Conservation (phyloP, 1,284 basidiomycete species). For the Cerioporus squamosus region DNA sequence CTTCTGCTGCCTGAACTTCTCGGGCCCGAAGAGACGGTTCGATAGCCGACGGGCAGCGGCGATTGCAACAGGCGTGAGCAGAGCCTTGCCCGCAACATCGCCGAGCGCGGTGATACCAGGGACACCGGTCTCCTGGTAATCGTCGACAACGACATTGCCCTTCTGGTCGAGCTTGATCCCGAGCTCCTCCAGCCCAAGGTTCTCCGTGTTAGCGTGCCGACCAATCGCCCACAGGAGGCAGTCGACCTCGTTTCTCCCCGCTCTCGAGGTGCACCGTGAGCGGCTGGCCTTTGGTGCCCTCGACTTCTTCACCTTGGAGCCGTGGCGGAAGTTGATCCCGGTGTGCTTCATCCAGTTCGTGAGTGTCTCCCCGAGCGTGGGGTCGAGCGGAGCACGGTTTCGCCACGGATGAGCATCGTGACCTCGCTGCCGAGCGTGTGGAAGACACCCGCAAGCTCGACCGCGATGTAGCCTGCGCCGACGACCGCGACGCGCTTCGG, state of each 20-base stretch:
- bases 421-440: constrained; percentile 89
- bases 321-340: constrained; percentile 87
- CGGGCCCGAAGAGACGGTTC: constrained; percentile 90
- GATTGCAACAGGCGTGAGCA: constrained; percentile 98
- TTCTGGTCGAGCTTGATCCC: constrained; percentile 80
- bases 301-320: constrained; percentile 80
- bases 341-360: constrained; percentile 96
- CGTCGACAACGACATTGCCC: constrained; percentile 88
- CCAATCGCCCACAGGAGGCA: constrained; percentile 95
- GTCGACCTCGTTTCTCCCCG: constrained; percentile 85
- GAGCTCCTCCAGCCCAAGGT: constrained; percentile 78
- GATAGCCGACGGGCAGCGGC: constrained; percentile 90
- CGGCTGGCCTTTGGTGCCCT: constrained; percentile 69
- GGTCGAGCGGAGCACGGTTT: constrained; percentile 93
- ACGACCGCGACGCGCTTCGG: constrained; percentile 94
- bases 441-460: constrained; percentile 92
- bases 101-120: constrained; percentile 84
- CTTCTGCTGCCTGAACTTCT: constrained; percentile 86
- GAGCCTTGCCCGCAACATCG: constrained; percentile 90
- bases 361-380: constrained; percentile 82
- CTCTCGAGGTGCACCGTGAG: constrained; percentile 73
- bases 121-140: constrained; percentile 87
- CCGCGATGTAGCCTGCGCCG: constrained; percentile 97
- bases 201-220: constrained; percentile 80
- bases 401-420: constrained; percentile 89